These are phyloP conservation scores for Citrullus amarus DNA, from an alignment of 306 rosid species.

Conservation along the genomic window DNA sequence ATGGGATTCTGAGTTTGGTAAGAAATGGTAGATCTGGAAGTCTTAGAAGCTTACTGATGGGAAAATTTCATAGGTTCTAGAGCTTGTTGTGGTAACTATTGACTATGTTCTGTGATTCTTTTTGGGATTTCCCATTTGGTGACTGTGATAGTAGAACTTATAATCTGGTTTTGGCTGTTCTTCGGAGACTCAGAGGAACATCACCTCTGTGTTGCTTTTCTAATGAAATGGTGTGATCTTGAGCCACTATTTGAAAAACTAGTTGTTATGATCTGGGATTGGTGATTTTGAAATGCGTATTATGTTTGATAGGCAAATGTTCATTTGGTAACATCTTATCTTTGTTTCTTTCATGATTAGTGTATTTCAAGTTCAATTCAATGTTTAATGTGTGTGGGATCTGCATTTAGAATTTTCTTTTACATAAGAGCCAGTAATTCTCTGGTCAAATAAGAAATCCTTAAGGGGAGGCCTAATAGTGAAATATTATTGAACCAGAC, in stretches of 20 bases:
- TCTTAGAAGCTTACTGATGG: neutral
- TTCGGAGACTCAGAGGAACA: neutral
- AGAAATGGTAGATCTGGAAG: conserved; percentile 2
- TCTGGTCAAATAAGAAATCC: neutral
- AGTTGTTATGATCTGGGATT: neutral
- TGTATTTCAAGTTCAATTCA: neutral
- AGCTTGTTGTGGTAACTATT: neutral
- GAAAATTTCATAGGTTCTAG: neutral
- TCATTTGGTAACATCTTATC: neutral
- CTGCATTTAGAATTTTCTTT: neutral
- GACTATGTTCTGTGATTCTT: neutral
- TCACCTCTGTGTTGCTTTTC: neutral
- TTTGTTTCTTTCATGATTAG: neutral
- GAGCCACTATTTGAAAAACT: neutral
- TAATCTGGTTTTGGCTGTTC: neutral
- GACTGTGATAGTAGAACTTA: neutral
- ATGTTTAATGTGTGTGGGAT: neutral
- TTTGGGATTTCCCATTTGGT: neutral
- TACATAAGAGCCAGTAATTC: neutral
- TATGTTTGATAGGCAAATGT: neutral
- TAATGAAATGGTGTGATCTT: neutral
- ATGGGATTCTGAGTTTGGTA: neutral
- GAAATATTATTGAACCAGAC: neutral
- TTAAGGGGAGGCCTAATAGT: neutral
- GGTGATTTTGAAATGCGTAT: neutral